Conservation (phyloP, 805 yeast species). For the Kluyveromyces nonfermentans region DNA sequence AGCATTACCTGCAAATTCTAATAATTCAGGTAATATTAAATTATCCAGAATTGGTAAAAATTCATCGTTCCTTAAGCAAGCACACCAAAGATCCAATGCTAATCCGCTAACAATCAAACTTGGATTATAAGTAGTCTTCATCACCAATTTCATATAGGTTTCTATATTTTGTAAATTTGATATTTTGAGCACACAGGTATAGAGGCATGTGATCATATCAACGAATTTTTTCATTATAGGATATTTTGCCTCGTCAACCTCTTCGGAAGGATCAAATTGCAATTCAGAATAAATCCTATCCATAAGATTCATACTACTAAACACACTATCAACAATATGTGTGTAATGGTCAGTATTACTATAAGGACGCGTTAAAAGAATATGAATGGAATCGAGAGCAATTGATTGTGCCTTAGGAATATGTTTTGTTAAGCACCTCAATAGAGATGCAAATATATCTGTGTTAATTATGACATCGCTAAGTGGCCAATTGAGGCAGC, state of each 20-base stretch:
- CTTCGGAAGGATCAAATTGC: constrained; percentile 47
- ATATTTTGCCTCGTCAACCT: constrained; percentile 70
- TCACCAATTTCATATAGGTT: constrained; percentile 62
- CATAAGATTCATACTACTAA: constrained; percentile 68
- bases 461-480: constrained; percentile 63
- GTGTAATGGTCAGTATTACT: constrained; percentile 58
- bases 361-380: constrained; percentile 73
- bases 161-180: constrained; percentile 37
- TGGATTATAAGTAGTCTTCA: constrained; percentile 73
- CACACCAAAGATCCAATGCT: constrained; percentile 90
- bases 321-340: constrained; percentile 70
- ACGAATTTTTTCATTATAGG: constrained; percentile 81
- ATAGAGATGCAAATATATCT: constrained; percentile 54
- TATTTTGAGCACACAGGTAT: constrained; percentile 48
- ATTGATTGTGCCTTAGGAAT: constrained; percentile 66
- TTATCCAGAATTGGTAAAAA: constrained; percentile 40
- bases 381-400: constrained; percentile 86
- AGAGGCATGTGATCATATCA: constrained; percentile 57
- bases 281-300: constrained; percentile 49
- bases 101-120: constrained; percentile 86
- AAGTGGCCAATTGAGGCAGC: constrained; percentile 85
- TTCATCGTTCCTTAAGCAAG: constrained; percentile 74
- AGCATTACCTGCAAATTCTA: constrained; percentile 71
- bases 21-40: constrained; percentile 48
- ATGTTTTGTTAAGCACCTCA: constrained; percentile 47